These are phyloP conservation scores for Boletus rubroflammeus DNA, from an alignment of 768 basidiomycete species.

Conservation along the genomic window DNA sequence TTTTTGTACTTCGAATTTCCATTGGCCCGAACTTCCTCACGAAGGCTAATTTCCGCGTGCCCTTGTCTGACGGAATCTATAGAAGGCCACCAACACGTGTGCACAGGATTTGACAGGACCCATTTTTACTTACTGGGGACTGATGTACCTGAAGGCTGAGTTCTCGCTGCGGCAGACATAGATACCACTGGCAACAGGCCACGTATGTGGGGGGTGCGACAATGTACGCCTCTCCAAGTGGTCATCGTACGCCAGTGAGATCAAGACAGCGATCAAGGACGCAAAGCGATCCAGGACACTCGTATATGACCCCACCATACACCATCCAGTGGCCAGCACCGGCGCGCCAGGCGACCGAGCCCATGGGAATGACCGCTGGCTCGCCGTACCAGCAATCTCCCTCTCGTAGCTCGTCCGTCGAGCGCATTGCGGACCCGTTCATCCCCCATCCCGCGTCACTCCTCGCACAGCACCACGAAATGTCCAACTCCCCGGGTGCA, in stretches of 20 bases:
- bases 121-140: background rate
- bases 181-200: background rate
- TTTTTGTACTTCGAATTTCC: background rate
- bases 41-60: background rate
- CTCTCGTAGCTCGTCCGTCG: constrained; percentile 24
- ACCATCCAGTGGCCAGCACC: constrained; percentile 25
- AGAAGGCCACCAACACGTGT: constrained; percentile 6
- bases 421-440: constrained; percentile 15
- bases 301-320: constrained; percentile 22
- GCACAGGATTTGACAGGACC: background rate
- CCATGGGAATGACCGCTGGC: background rate
- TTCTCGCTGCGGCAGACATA: background rate
- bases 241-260: constrained; percentile 8
- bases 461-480: constrained; percentile 4
- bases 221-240: constrained; percentile 14
- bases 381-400: constrained; percentile 3
- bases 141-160: background rate
- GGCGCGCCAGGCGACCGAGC: constrained; percentile 21
- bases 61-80: background rate
- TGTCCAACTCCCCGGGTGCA: constrained; percentile 1
- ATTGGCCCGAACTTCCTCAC: background rate
- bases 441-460: constrained; percentile 6
- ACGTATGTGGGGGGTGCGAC: background rate
- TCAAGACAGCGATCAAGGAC: constrained; percentile 12
- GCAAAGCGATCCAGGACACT: constrained; percentile 25